A percentile compares a stretch with the other conserved stretches of the same genome.
Conservation (phyloP, 257 asterid genomes). For the Agastache rugosa region DNA sequence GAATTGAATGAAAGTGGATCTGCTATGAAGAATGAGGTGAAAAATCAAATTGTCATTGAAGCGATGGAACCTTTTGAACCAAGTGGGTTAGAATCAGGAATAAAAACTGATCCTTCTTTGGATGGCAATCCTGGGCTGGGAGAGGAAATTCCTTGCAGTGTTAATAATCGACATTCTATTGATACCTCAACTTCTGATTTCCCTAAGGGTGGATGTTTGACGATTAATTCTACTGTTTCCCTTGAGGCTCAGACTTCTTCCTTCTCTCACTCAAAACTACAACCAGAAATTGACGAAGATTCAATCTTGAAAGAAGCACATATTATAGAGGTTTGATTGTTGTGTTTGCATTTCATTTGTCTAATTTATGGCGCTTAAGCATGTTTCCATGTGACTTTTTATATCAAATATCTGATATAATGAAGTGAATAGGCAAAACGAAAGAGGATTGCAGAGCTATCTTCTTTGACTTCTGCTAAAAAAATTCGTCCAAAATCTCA, state of each 20-base stretch:
- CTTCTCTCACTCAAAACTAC: constrained; percentile 43
- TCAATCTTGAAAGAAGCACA: constrained; percentile 85
- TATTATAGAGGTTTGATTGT: constrained; percentile 71
- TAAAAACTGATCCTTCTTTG: constrained; percentile 37
- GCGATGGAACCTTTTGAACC: constrained; percentile 50
- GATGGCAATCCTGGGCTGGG: constrained; percentile 40
- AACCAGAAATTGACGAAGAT: constrained; percentile 69
- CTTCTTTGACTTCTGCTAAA: constrained; percentile 48
- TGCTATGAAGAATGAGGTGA: constrained; percentile 46
- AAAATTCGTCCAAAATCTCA: constrained; percentile 62
- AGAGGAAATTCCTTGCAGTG: constrained; percentile 43
- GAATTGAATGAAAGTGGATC: constrained; percentile 46
- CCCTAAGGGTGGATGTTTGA: constrained; percentile 44
- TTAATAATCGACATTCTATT: constrained; percentile 41
- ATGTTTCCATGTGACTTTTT: constrained; percentile 33
- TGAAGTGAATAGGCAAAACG: constrained; percentile 77
- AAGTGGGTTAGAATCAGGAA: constrained; percentile 50
- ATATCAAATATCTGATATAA: constrained; percentile 49
- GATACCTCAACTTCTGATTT: constrained; percentile 44
- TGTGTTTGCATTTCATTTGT: constrained; percentile 35
- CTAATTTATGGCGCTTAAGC: constrained; percentile 30
- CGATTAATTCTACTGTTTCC: constrained; percentile 46
- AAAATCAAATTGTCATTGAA: constrained; percentile 42
- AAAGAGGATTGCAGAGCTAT: constrained; percentile 72
- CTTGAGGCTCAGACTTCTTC: constrained; percentile 49